These are phyloP conservation scores for Papiliotrema laurentii DNA, from an alignment of 1,284 basidiomycete species.

Conservation along the genomic window DNA sequence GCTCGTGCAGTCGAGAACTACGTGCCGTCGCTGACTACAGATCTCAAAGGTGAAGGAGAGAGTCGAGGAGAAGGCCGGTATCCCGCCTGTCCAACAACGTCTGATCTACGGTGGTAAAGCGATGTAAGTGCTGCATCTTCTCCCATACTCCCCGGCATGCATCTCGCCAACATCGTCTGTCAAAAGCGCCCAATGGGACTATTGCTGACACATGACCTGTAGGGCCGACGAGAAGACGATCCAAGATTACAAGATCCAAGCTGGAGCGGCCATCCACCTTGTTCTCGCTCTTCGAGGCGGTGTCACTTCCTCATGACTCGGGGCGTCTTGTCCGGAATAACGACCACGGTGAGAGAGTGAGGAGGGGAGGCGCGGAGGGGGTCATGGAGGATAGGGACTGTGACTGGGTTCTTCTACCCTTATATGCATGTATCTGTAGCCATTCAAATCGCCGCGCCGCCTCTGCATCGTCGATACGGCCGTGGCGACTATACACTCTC, in stretches of 20 bases:
- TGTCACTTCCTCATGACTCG: slow-evolving; percentile 44
- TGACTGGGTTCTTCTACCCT: neutral
- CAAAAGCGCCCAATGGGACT: too few relatives aligned
- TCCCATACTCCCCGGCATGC: too few relatives aligned
- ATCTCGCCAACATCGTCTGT: too few relatives aligned
- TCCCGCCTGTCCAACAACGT: slow-evolving; percentile 94
- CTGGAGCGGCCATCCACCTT: slow-evolving; percentile 82
- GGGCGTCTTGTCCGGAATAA: neutral
- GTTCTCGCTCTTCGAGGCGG: slow-evolving; percentile 90
- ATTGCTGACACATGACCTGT: too few relatives aligned
- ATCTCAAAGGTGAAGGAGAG: slow-evolving; percentile 95
- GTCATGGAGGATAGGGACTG: too few relatives aligned
- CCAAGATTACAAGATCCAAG: slow-evolving; percentile 71
- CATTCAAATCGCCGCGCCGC: neutral
- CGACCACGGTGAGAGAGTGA: neutral
- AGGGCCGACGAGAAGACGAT: slow-evolving; percentile 82
- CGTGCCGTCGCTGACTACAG: slow-evolving; percentile 49
- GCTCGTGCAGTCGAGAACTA: neutral
- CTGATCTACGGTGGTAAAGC: slow-evolving; percentile 93
- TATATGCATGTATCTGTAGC: neutral
- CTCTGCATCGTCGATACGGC: neutral
- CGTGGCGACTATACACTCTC: neutral
- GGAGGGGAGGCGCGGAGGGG: too few relatives aligned
- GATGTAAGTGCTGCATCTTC: slow-evolving; percentile 74
- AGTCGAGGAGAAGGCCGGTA: slow-evolving; percentile 98